Evolutionary conservation across 306 rosid species (phyloP), one percentile per base, ranked within the genome.

Genomic region (Lotus japonicus): DNA sequence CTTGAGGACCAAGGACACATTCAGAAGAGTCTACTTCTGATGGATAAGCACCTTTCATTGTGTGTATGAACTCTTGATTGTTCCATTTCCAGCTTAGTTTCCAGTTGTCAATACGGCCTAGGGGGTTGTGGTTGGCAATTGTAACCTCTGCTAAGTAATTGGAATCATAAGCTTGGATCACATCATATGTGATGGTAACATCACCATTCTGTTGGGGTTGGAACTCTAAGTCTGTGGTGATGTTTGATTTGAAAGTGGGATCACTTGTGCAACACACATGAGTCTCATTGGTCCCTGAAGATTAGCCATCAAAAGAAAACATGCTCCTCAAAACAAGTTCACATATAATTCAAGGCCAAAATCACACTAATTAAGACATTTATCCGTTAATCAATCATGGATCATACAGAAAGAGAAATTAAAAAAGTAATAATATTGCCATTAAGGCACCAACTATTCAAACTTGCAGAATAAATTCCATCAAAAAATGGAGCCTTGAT

Each of bases 61-160:
- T 11, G 62, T 11, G 56, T 33, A 94, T 94, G 46, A 94, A 94
- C 52, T 94, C 99, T 28, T 72, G 72, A 38, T 31, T 74, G 65
- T 71, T 82, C 99, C 99, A 94, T 14, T 88, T 82, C 96, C 96
- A 94, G 73, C 80, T 86, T 52, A 94, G 58, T 68, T 69, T 76
- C 99, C 99, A 94, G 64, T 83, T 70, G 72, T 94, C 97, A 72
- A 94, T 95, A 78, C 97, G 97, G 7, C 96, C 99, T 5, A 94
- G 87, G 6, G 92, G 58, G 73, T 90, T 88, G 51, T 90, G 85
- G 81, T 88, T 94, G 19, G 84, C 17, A 3, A 94, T 85, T 9
- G 92, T 86, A 9, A 94, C 95, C 49, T 90, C 90, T 14, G 95
- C 90, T 76, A 75, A 77, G 74, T 94, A 94, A 75, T 60, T 81